Base-by-base conservation (phyloP, 352 stramenopile species). In the Pythium aphanidermatum region DNA sequence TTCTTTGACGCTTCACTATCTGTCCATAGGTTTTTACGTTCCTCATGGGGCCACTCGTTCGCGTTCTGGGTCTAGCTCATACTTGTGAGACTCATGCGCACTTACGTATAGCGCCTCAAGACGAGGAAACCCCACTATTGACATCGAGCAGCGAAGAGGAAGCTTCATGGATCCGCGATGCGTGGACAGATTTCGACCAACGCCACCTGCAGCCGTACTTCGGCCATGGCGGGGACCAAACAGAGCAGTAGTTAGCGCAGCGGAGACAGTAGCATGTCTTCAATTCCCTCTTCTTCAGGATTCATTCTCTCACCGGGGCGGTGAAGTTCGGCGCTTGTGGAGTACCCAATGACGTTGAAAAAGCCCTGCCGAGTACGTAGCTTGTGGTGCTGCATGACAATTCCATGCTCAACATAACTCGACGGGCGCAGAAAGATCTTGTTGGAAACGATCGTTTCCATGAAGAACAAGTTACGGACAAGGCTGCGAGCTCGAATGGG, bases 91-190 rank as follows among this genome's bases (percentile, higher is more conserved):
- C 44, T 13, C 60, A 70, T 25, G 46, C 51, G 0, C 51, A 48
- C 25, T 35, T 59, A n/a, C n/a, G n/a, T n/a, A n/a, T n/a, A n/a
- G 11, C 60, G 55, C 17, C 31, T 34, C 7, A 39, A 2, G 34
- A 47, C 5, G 57, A 67, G 44, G 46, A 49, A 5, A 45, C 53
- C 27, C 44, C 51, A n/a, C 39, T 70, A 28, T 35, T 70, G 3
- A 52, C 56, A 2, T 55, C 61, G 1, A 50, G 28, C 21, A 53
- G 45, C 29, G 61, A 70, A 24, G 33, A 67, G 25, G 61, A 70
- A n/a, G 56, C 51, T 4, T 55, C 56, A 31, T 70, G 61, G 61
- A 56, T 63, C 41, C 54, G 54, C 14, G 54, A 58, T 23, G 54
- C 54, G 41, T 63, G 54, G 54, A 58, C 24, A 9, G 47, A 57